Conservation (phyloP, 306 rosid species). For the Prinsepia uniflora region DNA sequence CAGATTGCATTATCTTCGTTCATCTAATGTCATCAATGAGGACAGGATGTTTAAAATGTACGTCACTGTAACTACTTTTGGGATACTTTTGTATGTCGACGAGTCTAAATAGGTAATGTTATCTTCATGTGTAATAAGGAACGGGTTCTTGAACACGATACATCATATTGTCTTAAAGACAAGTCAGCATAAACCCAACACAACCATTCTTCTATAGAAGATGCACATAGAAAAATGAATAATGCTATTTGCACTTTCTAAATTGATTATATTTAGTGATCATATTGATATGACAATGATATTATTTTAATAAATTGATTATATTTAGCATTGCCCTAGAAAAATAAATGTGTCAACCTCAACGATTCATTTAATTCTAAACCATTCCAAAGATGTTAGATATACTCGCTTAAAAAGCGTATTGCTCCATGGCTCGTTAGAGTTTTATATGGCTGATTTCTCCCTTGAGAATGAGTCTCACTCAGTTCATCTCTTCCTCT, state of each 20-base stretch:
- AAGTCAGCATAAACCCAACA: neutral
- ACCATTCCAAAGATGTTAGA: too few relatives aligned
- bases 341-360: too few relatives aligned
- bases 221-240: too few relatives aligned
- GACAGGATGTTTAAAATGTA: neutral
- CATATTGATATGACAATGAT: too few relatives aligned
- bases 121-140: neutral
- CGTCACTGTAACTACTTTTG: neutral
- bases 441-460: neutral
- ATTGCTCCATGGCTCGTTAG: neutral
- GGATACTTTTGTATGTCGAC: neutral
- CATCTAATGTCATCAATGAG: neutral
- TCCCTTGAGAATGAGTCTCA: neutral
- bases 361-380: too few relatives aligned
- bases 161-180: neutral
- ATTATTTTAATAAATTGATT: too few relatives aligned
- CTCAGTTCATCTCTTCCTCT: conserved; percentile 58
- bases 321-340: too few relatives aligned
- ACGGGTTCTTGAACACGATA: too few relatives aligned
- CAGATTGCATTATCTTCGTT: conserved; percentile 33
- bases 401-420: neutral
- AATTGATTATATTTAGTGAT: too few relatives aligned
- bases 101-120: neutral
- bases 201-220: too few relatives aligned
- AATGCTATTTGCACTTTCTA: too few relatives aligned